phyloP scores from a whole-genome alignment of 2,329 filamentous ascomycete genomes.

The Acephala macrosclerotiorum region DNA sequence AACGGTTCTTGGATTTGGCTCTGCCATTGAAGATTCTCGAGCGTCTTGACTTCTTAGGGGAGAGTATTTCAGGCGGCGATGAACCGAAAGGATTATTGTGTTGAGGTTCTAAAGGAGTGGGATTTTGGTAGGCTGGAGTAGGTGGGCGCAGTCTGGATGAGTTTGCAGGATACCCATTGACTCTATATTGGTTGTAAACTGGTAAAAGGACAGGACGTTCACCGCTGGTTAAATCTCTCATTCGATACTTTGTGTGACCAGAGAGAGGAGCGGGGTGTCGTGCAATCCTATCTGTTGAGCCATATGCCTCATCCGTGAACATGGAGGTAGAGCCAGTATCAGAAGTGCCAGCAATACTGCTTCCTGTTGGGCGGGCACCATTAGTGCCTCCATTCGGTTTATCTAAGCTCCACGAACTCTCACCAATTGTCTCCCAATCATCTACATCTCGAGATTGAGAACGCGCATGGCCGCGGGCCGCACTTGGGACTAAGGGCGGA shows the following conservation, averaged over 20 bases:
- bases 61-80: slow-evolving; percentile 35
- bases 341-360: slow-evolving; percentile 43
- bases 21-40: slow-evolving; percentile 1
- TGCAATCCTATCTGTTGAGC: slow-evolving; percentile 38
- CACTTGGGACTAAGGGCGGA: slow-evolving; percentile 4
- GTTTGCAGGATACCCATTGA: slow-evolving; percentile 43
- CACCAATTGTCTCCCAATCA: slow-evolving; percentile 44
- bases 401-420: slow-evolving; percentile 27
- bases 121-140: slow-evolving; percentile 25
- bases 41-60: slow-evolving; percentile 13
- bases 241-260: slow-evolving; percentile 38
- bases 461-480: slow-evolving; percentile 6
- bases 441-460: slow-evolving; percentile 31
- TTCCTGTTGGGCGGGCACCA: slow-evolving; percentile 34
- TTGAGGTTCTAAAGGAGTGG: slow-evolving; percentile 31
- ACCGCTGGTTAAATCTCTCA: slow-evolving; percentile 39
- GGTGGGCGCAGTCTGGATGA: slow-evolving; percentile 35
- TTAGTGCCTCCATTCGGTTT: not conserved
- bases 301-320: slow-evolving; percentile 31
- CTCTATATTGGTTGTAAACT: slow-evolving; percentile 36
- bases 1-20: not conserved
- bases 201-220: slow-evolving; percentile 40
- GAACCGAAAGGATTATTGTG: slow-evolving; percentile 42
- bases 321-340: slow-evolving; percentile 30
- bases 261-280: slow-evolving; percentile 40